Base-by-base conservation (phyloP, 1,284 basidiomycete genomes). In the Exobasidium rhododendri region DNA sequence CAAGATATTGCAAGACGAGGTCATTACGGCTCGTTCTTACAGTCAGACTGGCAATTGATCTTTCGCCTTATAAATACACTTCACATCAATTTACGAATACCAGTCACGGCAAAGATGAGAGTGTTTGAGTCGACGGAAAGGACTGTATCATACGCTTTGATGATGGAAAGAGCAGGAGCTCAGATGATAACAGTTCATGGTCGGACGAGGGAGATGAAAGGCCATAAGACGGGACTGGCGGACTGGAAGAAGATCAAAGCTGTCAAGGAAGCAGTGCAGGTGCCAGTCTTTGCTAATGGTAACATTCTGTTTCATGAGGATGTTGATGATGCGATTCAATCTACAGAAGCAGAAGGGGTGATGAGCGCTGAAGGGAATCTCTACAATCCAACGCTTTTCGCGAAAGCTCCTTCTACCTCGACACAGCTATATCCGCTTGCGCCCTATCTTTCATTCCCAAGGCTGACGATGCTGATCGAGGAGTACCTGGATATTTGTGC, bases 281-380 rank as follows among this genome's bases (percentile, higher is more conserved):
- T 97, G 0, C 94, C 94, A 0, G 93, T 97, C 1, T 91, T 98
- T 76, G 94, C 94, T 0, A 98, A 98, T 79, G 94, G 94, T n/a
- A 97, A 97, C 79, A 86, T 97, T 55, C 85, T 97, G 10, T 92
- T 86, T 80, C 85, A 88, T 51, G 85, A 87, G 26, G 93, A 98
- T 79, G 86, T 94, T 56, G 83, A 85, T 47, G 83, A 83, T 4
- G 94, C 92, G 77, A 81, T 98, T 26, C 83, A 85, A 14, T 84
- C 85, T 35, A 98, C 94, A 0, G 89, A 91, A 1, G 89, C 87
- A 2, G 91, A 97, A 73, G 94, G 88, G 0, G 87, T 97, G 66
- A 97, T 97, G 94, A 89, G 87, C 57, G 94, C 94, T 0, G 94
- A 98, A 81, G 94, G 91, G 0, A 90, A 96, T 70, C 83, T 98